Conservation (phyloP, 2,329 filamentous ascomycete species). For the Aspergillus melleus region DNA sequence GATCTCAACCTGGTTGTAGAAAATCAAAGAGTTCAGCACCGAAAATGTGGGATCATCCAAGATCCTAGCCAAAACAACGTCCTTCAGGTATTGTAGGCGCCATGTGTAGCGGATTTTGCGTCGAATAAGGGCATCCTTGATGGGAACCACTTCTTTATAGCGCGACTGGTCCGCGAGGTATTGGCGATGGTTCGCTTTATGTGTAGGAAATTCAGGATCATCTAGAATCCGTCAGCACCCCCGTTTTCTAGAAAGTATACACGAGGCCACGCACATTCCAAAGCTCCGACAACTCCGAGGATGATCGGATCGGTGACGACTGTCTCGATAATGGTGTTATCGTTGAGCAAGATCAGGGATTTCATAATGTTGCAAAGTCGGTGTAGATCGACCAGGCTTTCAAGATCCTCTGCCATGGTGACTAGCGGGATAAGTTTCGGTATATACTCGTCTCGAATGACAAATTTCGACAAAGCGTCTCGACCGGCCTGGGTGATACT, state of each 20-base stretch:
- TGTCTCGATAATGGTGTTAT: constrained; percentile 90
- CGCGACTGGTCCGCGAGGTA: constrained; percentile 86
- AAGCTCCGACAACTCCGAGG: constrained; percentile 86
- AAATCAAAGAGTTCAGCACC: constrained; percentile 95
- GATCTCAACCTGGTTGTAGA: constrained; percentile 98
- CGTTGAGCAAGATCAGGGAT: constrained; percentile 88
- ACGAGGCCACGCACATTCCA: constrained; percentile 66
- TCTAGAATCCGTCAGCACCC: constrained; percentile 52
- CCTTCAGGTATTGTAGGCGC: constrained; percentile 92
- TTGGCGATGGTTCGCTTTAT: constrained; percentile 95
- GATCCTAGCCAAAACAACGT: constrained; percentile 95
- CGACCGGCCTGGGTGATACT: constrained; percentile 73
- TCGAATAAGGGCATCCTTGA: constrained; percentile 76
- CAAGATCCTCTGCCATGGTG: constrained; percentile 84
- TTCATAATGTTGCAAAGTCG: constrained; percentile 98
- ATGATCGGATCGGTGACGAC: constrained; percentile 88
- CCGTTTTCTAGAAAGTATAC: neutral
- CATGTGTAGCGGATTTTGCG: constrained; percentile 97
- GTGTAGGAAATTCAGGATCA: constrained; percentile 94
- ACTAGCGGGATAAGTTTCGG: constrained; percentile 82
- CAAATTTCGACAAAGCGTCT: constrained; percentile 82
- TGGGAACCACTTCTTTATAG: constrained; percentile 94
- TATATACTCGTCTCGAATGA: constrained; percentile 84
- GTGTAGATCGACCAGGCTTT: constrained; percentile 83
- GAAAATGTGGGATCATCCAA: constrained; percentile 97